Base-by-base conservation (phyloP, 768 basidiomycete species). In the Tephrocybe sp. region DNA sequence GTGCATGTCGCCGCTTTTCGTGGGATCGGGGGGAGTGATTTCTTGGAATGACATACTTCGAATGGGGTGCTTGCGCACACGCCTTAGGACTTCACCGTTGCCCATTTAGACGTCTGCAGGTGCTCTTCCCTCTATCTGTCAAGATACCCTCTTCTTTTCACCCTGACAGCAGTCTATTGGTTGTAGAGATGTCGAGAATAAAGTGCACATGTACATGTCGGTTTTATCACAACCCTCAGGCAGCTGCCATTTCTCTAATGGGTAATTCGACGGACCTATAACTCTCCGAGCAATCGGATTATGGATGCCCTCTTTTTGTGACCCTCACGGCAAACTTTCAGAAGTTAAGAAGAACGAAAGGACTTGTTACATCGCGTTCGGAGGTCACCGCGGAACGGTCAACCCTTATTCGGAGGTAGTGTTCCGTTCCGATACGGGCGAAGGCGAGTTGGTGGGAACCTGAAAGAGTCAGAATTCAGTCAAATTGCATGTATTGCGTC, bases 381-480 rank as follows among this genome's bases (percentile, higher is more conserved):
- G 46, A 40, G 38, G 37, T 39, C 11, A 37, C 18, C 46, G 29
- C 46, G 46, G 46, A 30, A 19, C 27, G 23, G 42, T 41, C 22
- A 41, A 15, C 22, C 7, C 21, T 22, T 15, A 24, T 6, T 34
- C 29, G 33, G 33, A 15, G 9, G 33, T 4, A n/a, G 33, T 10
- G 33, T n/a, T 15, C 9, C 33, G 9, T 34, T 34, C 33, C 33
- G 33, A 34, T 34, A 34, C 33, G 42, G 24, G 27, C 8, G 19
- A 10, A 7, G 42, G 18, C 6, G 19, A 30, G 16, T 31, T n/a
- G n/a, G 24, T 19, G 41, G 24, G n/a, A 16, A 29, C 21, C 18
- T 10, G 18, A 10, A 24, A 25, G 40, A 34, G 15, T 10, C 4
- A 15, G 15, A n/a, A 34, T 29, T 29, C 27, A 29, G 11, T 29